Evolutionary conservation across 139 green algal genomes (phyloP).

Genomic region (Closterium sp.): DNA sequence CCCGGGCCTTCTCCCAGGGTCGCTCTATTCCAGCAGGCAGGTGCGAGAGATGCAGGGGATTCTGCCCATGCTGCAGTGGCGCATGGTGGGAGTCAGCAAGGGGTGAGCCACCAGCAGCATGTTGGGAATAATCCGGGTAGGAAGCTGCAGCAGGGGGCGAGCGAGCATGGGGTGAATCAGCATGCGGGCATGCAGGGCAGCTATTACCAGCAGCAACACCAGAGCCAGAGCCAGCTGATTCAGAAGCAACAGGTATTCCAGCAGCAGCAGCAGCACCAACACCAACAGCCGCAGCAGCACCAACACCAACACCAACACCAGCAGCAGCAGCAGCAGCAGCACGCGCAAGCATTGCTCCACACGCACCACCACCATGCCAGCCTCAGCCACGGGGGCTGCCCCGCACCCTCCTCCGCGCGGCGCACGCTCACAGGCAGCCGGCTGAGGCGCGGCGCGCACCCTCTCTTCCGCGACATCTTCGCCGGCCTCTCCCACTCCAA

Average conservation of each 20-base stretch:
- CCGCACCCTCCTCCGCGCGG: not conserved
- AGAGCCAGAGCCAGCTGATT: not conserved
- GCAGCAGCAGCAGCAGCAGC: not conserved
- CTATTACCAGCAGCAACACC: not conserved
- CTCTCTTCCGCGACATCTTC: not conserved
- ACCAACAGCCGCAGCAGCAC: not conserved
- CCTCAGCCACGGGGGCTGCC: not conserved
- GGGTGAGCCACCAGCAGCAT: not conserved
- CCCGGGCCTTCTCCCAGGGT: not conserved
- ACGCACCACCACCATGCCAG: not conserved
- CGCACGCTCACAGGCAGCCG: not conserved
- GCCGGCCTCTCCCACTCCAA: not conserved
- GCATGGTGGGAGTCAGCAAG: not conserved
- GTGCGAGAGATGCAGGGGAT: not conserved
- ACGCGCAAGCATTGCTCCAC: not conserved
- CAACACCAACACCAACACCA: not conserved
- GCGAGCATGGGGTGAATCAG: not conserved
- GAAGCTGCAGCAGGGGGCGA: not conserved
- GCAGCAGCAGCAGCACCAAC: not conserved
- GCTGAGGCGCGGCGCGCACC: not conserved
- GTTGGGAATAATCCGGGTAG: not conserved
- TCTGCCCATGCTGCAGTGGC: not conserved
- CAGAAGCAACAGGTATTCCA: no score
- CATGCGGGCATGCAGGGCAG: not conserved
- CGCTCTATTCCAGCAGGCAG: not conserved